Conservation (phyloP, 768 basidiomycete species). For the Suillus subalutaceus region DNA sequence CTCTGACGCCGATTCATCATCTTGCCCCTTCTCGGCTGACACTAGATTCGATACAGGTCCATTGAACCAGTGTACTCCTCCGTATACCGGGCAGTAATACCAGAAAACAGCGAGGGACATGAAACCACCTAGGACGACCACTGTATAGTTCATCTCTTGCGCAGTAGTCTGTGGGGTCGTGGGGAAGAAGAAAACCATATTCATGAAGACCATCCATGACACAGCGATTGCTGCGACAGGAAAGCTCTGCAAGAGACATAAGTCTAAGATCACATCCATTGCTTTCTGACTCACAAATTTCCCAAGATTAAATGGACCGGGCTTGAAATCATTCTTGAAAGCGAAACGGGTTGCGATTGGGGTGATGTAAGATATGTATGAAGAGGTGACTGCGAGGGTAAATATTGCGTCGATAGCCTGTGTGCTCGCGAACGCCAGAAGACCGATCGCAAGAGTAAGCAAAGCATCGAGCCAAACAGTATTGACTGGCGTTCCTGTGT, state of each 20-base stretch:
- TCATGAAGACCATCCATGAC: conserved; percentile 42
- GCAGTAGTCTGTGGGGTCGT: conserved; percentile 30
- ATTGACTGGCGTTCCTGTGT: conserved; percentile 57
- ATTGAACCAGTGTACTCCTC: conserved; percentile 33
- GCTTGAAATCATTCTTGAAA: conserved; percentile 50
- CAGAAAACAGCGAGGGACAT: conserved; percentile 33
- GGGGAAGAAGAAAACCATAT: conserved; percentile 36
- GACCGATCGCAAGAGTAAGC: conserved; percentile 53
- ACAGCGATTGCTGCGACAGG: conserved; percentile 36
- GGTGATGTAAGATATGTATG: conserved; percentile 55
- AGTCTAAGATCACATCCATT: not conserved
- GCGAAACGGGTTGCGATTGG: conserved; percentile 54
- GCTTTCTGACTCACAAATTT: not conserved
- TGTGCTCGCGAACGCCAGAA: conserved; percentile 61
- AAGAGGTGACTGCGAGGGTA: conserved; percentile 45
- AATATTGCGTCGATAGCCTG: conserved; percentile 66
- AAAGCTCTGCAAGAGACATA: conserved; percentile 22
- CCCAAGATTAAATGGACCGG: conserved; percentile 61
- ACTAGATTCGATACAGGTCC: conserved; percentile 27
- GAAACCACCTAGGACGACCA: conserved; percentile 38
- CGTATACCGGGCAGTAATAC: conserved; percentile 23
- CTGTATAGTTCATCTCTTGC: conserved; percentile 41
- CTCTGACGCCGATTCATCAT: not conserved
- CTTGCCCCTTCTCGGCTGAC: not conserved
- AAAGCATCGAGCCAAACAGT: conserved; percentile 55